Conservation (phyloP, 306 rosid genomes). For the Alnus rubra region DNA sequence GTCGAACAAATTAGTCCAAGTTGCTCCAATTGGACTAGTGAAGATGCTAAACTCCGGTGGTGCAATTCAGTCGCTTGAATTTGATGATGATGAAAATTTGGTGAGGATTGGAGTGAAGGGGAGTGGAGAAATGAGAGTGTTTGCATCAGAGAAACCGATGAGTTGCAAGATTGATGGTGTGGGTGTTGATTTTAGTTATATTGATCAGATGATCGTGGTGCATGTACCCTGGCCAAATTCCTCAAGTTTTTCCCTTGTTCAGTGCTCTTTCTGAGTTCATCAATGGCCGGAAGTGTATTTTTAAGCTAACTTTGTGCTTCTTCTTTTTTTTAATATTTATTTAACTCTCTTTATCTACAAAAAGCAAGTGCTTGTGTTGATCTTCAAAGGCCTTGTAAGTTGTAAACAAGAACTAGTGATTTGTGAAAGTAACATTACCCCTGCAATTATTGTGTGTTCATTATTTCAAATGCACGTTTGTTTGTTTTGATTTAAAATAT, state of each 20-base stretch:
- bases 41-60: conserved; percentile 80
- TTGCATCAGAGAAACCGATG: conserved; percentile 56
- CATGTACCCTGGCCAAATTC: conserved; percentile 55
- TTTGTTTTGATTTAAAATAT: no score
- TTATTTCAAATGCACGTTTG: no score
- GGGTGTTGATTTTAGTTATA: conserved; percentile 46
- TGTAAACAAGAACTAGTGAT: background rate
- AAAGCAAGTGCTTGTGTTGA: no score
- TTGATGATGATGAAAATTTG: conserved; percentile 34
- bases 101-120: conserved; percentile 49
- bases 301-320: no score
- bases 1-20: conserved; percentile 34
- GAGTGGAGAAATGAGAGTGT: conserved; percentile 56
- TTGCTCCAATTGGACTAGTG: conserved; percentile 66
- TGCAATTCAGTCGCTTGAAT: conserved; percentile 48
- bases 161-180: conserved; percentile 54
- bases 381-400: no score
- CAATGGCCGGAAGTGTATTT: no score
- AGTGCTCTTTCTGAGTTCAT: conserved; percentile 50
- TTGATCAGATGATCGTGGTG: conserved; percentile 40
- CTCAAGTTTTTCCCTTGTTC: conserved; percentile 38
- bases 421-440: background rate
- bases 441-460: no score
- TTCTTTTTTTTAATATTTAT: background rate
- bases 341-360: no score